These are phyloP conservation scores for Sindora glabra DNA, from an alignment of 306 rosid species.

Conservation along the genomic window DNA sequence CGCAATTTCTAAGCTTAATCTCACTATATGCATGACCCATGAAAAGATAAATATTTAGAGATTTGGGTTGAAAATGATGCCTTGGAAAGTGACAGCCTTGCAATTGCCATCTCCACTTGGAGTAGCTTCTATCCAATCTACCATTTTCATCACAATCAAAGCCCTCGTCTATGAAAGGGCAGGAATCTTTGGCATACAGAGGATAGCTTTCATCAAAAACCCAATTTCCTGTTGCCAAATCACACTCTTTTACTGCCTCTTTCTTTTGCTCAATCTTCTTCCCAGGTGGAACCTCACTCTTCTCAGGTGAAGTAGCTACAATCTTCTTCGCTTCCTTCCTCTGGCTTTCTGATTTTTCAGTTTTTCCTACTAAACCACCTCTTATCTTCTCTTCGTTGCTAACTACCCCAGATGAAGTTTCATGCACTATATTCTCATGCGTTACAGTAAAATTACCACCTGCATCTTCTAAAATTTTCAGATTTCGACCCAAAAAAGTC, in stretches of 20 bases:
- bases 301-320: background rate
- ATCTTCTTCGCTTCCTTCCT: slow-evolving; percentile 2
- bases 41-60: background rate
- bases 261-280: slow-evolving; percentile 22
- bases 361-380: slow-evolving; percentile 9
- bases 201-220: slow-evolving; percentile 72
- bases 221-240: slow-evolving; percentile 71
- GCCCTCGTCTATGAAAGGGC: slow-evolving; percentile 88
- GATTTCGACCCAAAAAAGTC: slow-evolving; percentile 26
- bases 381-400: slow-evolving; percentile 12
- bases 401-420: background rate
- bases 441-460: slow-evolving; percentile 23
- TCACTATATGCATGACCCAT: background rate
- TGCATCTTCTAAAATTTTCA: slow-evolving; percentile 10
- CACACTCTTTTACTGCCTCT: slow-evolving; percentile 41
- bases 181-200: slow-evolving; percentile 51
- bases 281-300: slow-evolving; percentile 13
- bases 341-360: background rate
- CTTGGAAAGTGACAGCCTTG: slow-evolving; percentile 59
- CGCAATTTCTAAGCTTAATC: background rate
- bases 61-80: slow-evolving; percentile 29
- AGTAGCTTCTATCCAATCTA: slow-evolving; percentile 60
- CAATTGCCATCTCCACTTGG: slow-evolving; percentile 85
- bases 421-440: slow-evolving; percentile 7
- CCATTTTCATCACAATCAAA: slow-evolving; percentile 85